These are phyloP conservation scores for Colletotrichum agaves DNA, from an alignment of 2,329 filamentous ascomycete genomes.

Conservation along the genomic window DNA sequence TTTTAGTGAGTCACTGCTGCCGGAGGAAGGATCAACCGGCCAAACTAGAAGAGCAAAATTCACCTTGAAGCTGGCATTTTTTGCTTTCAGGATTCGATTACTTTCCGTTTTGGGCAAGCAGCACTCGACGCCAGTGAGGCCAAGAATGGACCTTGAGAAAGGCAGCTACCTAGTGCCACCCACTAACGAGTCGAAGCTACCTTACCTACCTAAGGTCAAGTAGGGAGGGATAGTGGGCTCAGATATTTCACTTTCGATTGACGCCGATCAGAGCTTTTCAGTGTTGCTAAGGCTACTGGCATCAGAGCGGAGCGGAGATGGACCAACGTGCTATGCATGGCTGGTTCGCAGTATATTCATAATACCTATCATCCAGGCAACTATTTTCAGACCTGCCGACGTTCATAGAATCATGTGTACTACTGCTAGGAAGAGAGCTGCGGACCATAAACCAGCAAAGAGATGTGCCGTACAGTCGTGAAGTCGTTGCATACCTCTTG, in stretches of 20 bases:
- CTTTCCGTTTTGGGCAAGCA: neutral
- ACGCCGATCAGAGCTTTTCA: neutral
- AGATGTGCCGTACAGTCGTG: too few species aligned
- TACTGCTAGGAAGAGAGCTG: too few species aligned
- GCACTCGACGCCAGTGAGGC: slow-evolving; percentile 7
- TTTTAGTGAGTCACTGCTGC: slow-evolving; percentile 33
- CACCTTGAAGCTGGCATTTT: neutral
- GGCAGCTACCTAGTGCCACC: neutral
- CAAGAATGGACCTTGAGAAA: neutral
- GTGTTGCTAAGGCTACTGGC: neutral
- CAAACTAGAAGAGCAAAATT: neutral
- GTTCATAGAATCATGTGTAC: too few species aligned
- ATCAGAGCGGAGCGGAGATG: too few species aligned
- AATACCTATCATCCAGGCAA: too few species aligned
- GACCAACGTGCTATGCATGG: too few species aligned
- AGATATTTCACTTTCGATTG: neutral
- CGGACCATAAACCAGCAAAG: too few species aligned
- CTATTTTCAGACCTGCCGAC: too few species aligned
- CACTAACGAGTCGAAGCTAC: neutral
- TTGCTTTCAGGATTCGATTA: neutral
- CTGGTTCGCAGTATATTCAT: too few species aligned
- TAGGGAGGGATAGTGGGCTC: slow-evolving; percentile 12
- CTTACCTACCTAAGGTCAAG: too few species aligned
- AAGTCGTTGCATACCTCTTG: too few species aligned
- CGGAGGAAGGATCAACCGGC: neutral